These are phyloP conservation scores for Physaria fendleri DNA, from an alignment of 345 rosid species.

Conservation along the genomic window DNA sequence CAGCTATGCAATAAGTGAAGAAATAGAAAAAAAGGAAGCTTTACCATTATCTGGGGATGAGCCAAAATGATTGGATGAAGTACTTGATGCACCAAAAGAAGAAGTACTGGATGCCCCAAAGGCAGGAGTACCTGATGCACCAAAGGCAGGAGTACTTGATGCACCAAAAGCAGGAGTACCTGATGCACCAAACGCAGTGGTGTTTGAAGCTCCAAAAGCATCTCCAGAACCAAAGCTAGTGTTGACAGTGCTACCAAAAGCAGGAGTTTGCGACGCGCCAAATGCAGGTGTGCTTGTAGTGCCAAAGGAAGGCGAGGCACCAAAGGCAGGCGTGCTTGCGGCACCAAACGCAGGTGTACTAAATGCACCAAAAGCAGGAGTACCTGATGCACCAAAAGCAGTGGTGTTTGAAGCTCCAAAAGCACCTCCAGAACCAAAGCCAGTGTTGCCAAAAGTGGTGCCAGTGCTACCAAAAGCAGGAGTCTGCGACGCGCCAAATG, in stretches of 20 bases:
- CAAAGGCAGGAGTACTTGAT: constrained; percentile 16
- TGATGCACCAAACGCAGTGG: constrained; percentile 31
- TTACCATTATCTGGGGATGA: constrained; percentile 71
- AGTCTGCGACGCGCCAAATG: constrained; percentile 43
- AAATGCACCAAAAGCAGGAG: constrained; percentile 50
- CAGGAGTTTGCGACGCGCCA: constrained; percentile 46
- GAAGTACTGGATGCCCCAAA: constrained; percentile 16
- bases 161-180: constrained; percentile 15
- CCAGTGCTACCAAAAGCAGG: constrained; percentile 49
- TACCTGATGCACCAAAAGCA: no score
- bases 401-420: no score
- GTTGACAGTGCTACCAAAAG: constrained; percentile 65
- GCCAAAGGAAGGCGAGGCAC: constrained; percentile 51
- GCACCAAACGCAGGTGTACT: constrained; percentile 54
- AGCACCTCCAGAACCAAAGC: no score
- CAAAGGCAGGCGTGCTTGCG: constrained; percentile 41
- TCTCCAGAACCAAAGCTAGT: constrained; percentile 54
- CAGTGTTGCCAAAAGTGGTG: no score
- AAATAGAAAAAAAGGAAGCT: neutral
- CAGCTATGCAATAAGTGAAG: neutral
- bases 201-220: constrained; percentile 45
- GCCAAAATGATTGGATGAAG: constrained; percentile 62
- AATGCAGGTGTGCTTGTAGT: constrained; percentile 45
- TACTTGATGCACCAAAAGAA: constrained; percentile 52
- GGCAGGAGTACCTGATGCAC: constrained; percentile 13